Evolutionary conservation across 139 green algal genomes (phyloP), one percentile per base, ranked within the genome.

Genomic region (Chlamydomonas urium): DNA sequence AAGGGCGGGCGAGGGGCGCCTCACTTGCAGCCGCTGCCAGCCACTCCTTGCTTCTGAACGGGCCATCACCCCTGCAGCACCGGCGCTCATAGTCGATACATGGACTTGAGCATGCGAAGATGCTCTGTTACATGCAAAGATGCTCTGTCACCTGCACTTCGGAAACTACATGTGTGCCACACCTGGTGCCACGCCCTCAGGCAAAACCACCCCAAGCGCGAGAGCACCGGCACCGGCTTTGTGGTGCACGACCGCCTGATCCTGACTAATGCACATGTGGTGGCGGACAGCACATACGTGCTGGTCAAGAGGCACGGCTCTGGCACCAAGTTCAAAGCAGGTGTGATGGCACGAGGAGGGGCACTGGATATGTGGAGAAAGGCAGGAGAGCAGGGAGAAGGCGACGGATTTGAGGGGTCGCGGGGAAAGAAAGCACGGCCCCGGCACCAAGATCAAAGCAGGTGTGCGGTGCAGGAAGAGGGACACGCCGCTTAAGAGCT

Each of bases 181-280:
- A 93, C 33, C 56, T 71, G 4, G 76, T 83, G 57, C 66, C 69
- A 4, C 74, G 88, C 26, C 56, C 60, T 42, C 31, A 68, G 33
- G 33, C 73, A 92, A 77, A 89, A 85, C 42, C 89, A 93, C 72
- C 80, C 85, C 65, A 89, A 93, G 79, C 78, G 87, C 10, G 85
- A 90, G 75, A 79, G 71, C 76, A 83, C 75, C 0, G 83, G 66
- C 38, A 72, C 83, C 2, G 88, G 88, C 4, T 93, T 93, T 63
- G 77, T 92, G 14, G 76, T 93, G 28, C 62, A 77, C 8, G 77
- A 86, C 60, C 71, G 76, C 8, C 75, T 90, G 2, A 90, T 94
- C 57, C 76, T 94, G 2, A 93, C 89, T 33, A 93, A 92, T 61
- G 89, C 89, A 17, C 89, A 94, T 74, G 83, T 90, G 45, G 83